Base-by-base conservation (phyloP, 108 stramenopile genomes). In the Cyclotella kingstonii region DNA sequence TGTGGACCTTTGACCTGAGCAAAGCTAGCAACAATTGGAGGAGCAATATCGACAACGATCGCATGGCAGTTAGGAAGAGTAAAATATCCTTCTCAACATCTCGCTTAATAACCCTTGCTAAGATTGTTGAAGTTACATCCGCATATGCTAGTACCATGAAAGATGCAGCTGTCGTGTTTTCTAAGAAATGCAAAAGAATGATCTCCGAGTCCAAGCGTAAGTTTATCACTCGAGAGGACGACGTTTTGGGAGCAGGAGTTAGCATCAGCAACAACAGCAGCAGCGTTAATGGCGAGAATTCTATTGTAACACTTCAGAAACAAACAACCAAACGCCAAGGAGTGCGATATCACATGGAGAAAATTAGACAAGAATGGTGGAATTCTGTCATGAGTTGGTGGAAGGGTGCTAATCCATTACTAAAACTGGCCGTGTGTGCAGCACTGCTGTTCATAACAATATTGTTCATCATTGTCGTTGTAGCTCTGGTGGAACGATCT, bases 381-480 rank as follows among this genome's bases (percentile, higher is more conserved):
- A n/a, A n/a, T n/a, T n/a, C n/a, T n/a, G n/a, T n/a, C n/a, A n/a
- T 35, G 9, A 29, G 29, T 35, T 35, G 50, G 50, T 41, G 40
- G 42, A 43, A 23, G 5, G 68, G 60, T 14, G 47, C 68, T 22
- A 60, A 38, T 59, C 51, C 49, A 23, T n/a, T 43, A 18, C 17
- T 47, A 9, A 68, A 60, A 43, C 18, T 68, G 3, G 42, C 50
- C 18, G 58, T 53, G 25, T 29, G 40, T 1, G 31, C 35, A 26
- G 36, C 68, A 19, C 51, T 59, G 1, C 10, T 68, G 14, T 54
- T 68, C 40, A 10, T 68, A 8, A 19, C 47, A 26, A 10, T 61
- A 1, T 50, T 48, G 17, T 35, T 54, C 3, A 28, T 68, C 22
- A 15, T 68, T 31, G 28, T 50, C 35, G 36, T 68, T 18, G 41